Conservation (phyloP, 2,329 filamentous ascomycete genomes). For the Exophiala spinifera region DNA sequence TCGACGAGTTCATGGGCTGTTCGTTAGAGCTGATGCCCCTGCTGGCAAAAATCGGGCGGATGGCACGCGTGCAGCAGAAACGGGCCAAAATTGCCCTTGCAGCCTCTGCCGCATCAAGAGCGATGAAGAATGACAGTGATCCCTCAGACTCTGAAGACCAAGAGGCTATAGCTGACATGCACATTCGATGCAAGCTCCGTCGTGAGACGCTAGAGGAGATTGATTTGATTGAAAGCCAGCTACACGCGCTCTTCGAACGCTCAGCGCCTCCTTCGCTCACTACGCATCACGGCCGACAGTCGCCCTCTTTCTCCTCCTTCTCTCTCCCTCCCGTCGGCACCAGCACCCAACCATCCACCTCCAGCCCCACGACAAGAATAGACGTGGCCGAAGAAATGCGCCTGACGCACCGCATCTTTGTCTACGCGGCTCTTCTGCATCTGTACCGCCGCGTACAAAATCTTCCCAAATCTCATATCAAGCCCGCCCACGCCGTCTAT, state of each 20-base stretch:
- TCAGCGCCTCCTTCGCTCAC: not conserved
- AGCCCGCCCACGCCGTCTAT: conserved; percentile 26
- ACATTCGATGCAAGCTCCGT: no score
- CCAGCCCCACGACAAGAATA: no score
- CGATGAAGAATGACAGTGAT: no score
- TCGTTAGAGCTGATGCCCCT: conserved; percentile 32
- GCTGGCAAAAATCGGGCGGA: conserved; percentile 26
- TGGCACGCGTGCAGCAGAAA: conserved; percentile 17
- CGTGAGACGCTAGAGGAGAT: no score
- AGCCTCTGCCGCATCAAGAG: not conserved
- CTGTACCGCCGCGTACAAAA: conserved; percentile 32
- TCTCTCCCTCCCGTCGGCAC: not conserved
- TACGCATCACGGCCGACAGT: no score
- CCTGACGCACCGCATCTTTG: conserved; percentile 31
- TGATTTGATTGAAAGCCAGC: not conserved
- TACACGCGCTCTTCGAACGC: not conserved
- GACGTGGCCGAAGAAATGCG: conserved; percentile 23
- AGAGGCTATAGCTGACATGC: not conserved
- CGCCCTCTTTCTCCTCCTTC: no score
- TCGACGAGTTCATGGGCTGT: conserved; percentile 35
- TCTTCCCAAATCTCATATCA: conserved; percentile 22
- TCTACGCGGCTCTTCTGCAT: conserved; percentile 32
- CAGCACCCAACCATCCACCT: no score
- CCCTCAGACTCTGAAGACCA: no score
- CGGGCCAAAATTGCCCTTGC: not conserved